These are phyloP conservation scores for Penicillium rolfsii DNA, from an alignment of 2,329 filamentous ascomycete species.

Conservation along the genomic window DNA sequence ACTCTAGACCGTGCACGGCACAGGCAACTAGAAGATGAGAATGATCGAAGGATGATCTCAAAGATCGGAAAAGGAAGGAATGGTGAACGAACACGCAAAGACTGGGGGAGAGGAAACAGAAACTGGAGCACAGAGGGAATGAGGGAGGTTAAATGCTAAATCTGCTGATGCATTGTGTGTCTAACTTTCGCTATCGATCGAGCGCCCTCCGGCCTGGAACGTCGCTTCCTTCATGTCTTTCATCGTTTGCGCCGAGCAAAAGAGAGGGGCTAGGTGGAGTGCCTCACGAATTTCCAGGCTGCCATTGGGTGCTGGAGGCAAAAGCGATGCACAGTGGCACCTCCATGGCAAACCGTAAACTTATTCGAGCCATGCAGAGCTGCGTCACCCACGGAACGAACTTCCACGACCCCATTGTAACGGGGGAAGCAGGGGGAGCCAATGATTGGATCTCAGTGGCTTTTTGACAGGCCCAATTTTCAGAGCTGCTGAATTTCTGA, in stretches of 20 bases:
- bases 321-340: neutral
- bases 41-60: conserved; percentile 12
- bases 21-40: conserved; percentile 28
- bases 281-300: neutral
- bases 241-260: neutral
- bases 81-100: neutral
- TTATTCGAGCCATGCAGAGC: neutral
- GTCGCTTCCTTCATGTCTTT: conserved; percentile 2
- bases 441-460: conserved; percentile 9
- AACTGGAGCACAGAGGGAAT: neutral
- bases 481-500: conserved; percentile 7
- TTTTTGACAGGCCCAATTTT: conserved; percentile 13
- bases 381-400: conserved; percentile 7
- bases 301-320: conserved; percentile 1
- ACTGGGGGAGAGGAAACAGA: conserved; percentile 11
- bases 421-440: conserved; percentile 12
- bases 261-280: neutral
- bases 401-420: neutral
- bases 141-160: conserved; percentile 12
- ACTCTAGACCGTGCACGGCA: conserved; percentile 38
- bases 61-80: conserved; percentile 10
- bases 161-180: conserved; percentile 10
- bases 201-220: conserved; percentile 9
- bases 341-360: too few relatives aligned
- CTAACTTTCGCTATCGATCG: conserved; percentile 10